Evolutionary conservation across 1,284 basidiomycete species (phyloP), one percentile per base, ranked within the genome.

Genomic region (Papiliotrema terrestris): DNA sequence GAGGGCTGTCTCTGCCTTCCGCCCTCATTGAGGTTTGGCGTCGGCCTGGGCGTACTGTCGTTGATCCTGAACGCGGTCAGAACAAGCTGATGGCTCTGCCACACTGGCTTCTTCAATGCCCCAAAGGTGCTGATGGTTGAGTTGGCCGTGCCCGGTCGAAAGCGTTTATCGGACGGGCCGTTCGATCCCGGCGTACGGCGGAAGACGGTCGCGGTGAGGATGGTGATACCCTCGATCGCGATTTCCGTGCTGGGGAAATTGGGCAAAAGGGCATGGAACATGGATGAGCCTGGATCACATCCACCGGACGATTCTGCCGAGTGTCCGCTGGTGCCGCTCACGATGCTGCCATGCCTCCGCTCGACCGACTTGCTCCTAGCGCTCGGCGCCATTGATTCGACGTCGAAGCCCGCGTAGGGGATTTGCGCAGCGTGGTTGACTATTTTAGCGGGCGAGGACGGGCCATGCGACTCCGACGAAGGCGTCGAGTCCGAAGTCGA

Each of bases 201-300:
- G 14, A 60, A 60, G 37, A 66, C 62, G 4, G 57, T 64, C 23
- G 67, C 59, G 2, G 59, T 59, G 45, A 71, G 54, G 22, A 67
- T 65, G 3, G 62, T 60, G 41, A 68, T 69, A 14, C 64, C 62
- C 43, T 68, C 63, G 19, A 71, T 55, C 2, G 60, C 38, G 0
- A 56, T 20, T 2, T 61, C 5, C 11, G 55, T 49, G 14, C 68
- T 58, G 1, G 69, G 69, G 59, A 67, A 69, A 2, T 54, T 43
- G 9, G 69, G 69, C 0, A 71, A 52, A 35, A 69, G 61, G 20
- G 66, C 19, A 23, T 59, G 6, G 23, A 29, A 51, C 14, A 56
- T 32, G 6, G 29, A 57, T 26, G 55, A 55, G 5, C 15, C n/a
- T 17, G 41, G n/a, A 22, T 41, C 29, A n/a, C 13, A 39, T 39